Evolutionary conservation across 495 filamentous ascomycete species (phyloP), one percentile per base, ranked within the genome.

Genomic region (Podospora bellae-mahoneyi): DNA sequence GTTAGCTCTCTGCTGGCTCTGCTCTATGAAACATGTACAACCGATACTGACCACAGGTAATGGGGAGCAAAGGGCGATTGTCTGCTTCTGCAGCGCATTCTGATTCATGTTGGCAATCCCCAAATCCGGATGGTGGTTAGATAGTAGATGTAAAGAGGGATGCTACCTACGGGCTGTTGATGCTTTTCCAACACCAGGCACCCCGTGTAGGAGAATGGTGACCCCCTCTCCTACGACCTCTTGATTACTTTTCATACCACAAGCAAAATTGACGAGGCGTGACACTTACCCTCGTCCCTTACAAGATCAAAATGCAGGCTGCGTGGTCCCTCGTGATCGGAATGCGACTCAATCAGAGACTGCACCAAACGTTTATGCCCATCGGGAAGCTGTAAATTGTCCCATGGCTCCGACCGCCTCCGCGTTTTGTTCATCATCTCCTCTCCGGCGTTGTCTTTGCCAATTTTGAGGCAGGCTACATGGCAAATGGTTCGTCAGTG

Each of bases 151-250:
- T 23, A 23, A 23, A 23, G 23, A 23, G 23, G 23, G 23, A 1
- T 23, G 23, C 23, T 0, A 23, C 23, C 1, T 23, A 23, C 23
- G 23, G 1, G 86, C 87, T 0, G 87, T 89, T 0, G 84, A 76
- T 0, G 88, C 89, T 71, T 91, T 90, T 5, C 88, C 87, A 0
- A 84, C 81, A 0, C 87, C 88, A 0, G 88, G 87, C 0, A 76
- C 77, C 13, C 88, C 88, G 63, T 86, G 85, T 0, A 81, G 80
- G 71, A 83, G 60, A 19, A 82, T 72, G 6, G 87, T 80, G 0
- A 89, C 74, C 1, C 86, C 87, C 23, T 23, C 23, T 23, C 23
- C 23, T 23, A 23, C 23, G 23, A 23, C 23, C 23, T 23, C 23
- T 23, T 1, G 23, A 23, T 23, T 23, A 23, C 1, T 23, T 23